Conservation (phyloP, 257 asterid genomes). For the Capsicum rhomboideum region DNA sequence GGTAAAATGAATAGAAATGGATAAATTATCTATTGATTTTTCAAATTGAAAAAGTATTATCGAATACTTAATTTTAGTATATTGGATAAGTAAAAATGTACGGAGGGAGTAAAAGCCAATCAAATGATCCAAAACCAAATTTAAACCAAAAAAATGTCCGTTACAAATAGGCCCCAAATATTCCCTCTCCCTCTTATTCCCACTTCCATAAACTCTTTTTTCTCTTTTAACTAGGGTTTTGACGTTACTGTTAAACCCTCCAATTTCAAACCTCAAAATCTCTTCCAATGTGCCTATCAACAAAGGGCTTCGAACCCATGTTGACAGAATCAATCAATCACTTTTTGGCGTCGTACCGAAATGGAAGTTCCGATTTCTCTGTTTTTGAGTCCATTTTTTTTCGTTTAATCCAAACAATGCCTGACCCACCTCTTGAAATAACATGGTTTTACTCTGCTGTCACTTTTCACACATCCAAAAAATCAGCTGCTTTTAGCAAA, state of each 20-base stretch:
- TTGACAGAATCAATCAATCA: slow-evolving; percentile 62
- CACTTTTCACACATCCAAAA: slow-evolving; percentile 51
- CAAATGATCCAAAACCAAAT: slow-evolving; percentile 2
- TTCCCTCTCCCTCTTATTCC: slow-evolving; percentile 8
- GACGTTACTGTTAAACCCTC: slow-evolving; percentile 3
- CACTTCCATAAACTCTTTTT: neutral
- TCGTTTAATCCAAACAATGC: slow-evolving; percentile 68
- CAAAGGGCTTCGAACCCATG: slow-evolving; percentile 38
- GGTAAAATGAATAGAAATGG: no score
- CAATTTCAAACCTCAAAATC: neutral
- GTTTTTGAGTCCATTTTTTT: slow-evolving; percentile 69
- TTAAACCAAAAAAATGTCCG: slow-evolving; percentile 18
- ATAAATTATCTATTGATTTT: no score
- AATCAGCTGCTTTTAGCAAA: slow-evolving; percentile 18
- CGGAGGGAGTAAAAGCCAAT: neutral
- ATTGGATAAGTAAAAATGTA: no score
- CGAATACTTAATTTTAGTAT: no score
- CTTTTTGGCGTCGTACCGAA: slow-evolving; percentile 41
- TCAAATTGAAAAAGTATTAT: no score
- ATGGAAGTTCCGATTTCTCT: slow-evolving; percentile 57
- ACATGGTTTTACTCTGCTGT: slow-evolving; percentile 86
- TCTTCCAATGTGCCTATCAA: slow-evolving; percentile 25
- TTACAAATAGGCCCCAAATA: slow-evolving; percentile 4
- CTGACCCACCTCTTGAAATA: slow-evolving; percentile 79
- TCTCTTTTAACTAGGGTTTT: no score